Evolutionary conservation across 2,329 filamentous ascomycete genomes (phyloP), one percentile per base, ranked within the genome.

Genomic region (Venturia nashicola): DNA sequence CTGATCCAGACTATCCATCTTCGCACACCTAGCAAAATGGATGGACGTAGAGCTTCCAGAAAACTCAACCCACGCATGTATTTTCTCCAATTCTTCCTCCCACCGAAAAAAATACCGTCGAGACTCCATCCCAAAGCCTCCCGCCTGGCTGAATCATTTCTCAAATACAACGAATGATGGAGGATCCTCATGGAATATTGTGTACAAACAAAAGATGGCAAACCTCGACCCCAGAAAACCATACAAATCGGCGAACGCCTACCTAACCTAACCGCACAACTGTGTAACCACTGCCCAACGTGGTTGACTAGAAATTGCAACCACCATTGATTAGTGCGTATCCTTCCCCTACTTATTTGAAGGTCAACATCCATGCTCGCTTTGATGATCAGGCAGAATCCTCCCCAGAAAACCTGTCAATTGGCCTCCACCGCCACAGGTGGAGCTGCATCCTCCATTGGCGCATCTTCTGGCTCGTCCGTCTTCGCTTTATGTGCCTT

Each of bases 21-120:
- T 14, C 8, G 7, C 27, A 32, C 1, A 6, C 9, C 40, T 42
- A 42, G 20, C 46, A 7, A 27, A 9, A 27, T 16, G 20, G 20
- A 3, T 23, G 9, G 20, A 51, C 20, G 46, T 3, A 27, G 12
- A 42, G 40, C 11, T 42, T 57, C 51, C 51, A 36, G 7, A n/a
- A 34, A 36, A 18, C 16, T 36, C 51, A 36, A 57, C 32, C 51
- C 51, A 11, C 14, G 16, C 6, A 55, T 32, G 12, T 57, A 57
- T 57, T 57, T 57, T 57, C 51, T 57, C 23, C 51, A 57, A 57
- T 18, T 57, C 51, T 36, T 57, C 51, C 16, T 57, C 51, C 51
- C 51, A 57, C 32, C 51, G 8, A 36, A 34, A 1, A 36, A 57
- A 2, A 3, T 20, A 32, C 27, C 27, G 11, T 7, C 14, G 20